Evolutionary conservation across 108 stramenopile species (phyloP).

Genomic region (Epipyxis sp.): DNA sequence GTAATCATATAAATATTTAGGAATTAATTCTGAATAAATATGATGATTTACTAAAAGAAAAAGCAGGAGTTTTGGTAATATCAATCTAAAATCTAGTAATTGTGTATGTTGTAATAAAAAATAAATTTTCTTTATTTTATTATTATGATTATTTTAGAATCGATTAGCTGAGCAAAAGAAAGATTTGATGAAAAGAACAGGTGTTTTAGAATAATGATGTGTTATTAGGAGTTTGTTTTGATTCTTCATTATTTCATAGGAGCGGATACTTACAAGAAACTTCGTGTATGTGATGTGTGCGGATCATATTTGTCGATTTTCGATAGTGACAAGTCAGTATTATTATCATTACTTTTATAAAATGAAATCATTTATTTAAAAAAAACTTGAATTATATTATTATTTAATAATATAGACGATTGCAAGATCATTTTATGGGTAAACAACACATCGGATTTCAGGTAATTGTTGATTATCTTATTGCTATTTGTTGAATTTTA

Average conservation of each 20-base stretch:
- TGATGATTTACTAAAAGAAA: constrained; percentile 9
- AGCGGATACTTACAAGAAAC: background rate
- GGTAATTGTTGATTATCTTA: constrained; percentile 42
- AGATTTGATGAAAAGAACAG: too few relatives aligned
- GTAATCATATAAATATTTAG: too few relatives aligned
- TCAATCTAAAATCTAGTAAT: background rate
- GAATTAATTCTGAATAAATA: constrained; percentile 2
- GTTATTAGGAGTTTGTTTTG: too few relatives aligned
- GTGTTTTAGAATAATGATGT: too few relatives aligned
- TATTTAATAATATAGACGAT: constrained; percentile 18
- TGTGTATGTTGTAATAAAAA: too few relatives aligned
- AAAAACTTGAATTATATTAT: background rate
- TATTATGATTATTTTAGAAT: too few relatives aligned
- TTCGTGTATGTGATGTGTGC: constrained; percentile 52
- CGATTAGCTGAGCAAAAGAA: too few relatives aligned
- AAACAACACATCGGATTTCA: constrained; percentile 54
- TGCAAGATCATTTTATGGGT: constrained; percentile 51
- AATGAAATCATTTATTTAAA: background rate
- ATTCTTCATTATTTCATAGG: too few relatives aligned
- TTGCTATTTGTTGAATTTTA: too few relatives aligned
- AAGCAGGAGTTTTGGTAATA: constrained; percentile 17
- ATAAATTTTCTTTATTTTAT: too few relatives aligned
- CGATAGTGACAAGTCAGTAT: constrained; percentile 47
- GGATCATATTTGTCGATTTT: constrained; percentile 57
- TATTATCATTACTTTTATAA: too few relatives aligned